Conservation (phyloP, 1,284 basidiomycete genomes). For the Pseudozyma sp. region DNA sequence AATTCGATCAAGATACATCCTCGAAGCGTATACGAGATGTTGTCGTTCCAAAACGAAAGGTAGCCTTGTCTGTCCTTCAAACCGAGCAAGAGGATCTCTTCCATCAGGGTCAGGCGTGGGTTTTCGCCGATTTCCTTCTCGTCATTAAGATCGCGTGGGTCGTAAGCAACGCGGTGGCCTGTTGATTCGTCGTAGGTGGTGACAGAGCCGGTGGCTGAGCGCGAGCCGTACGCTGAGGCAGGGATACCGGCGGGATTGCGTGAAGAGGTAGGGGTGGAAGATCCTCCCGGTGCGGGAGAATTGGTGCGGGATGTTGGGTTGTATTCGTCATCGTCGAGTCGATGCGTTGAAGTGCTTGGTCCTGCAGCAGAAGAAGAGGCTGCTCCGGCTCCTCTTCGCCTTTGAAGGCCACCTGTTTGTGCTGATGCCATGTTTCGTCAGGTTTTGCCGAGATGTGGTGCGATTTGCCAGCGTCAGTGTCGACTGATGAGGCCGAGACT, state of each 20-base stretch:
- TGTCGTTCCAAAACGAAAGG: constrained; percentile 69
- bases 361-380: constrained; percentile 21
- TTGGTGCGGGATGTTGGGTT: constrained; percentile 28
- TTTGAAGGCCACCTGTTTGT: constrained; percentile 41
- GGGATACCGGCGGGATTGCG: constrained; percentile 19
- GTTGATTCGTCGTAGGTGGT: constrained; percentile 43
- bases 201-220: constrained; percentile 49
- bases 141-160: constrained; percentile 88
- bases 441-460: neutral
- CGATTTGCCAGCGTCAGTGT: no score
- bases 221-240: constrained; percentile 31
- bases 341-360: constrained; percentile 32
- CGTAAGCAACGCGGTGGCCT: constrained; percentile 79
- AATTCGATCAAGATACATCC: constrained; percentile 68
- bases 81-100: constrained; percentile 92
- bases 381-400: constrained; percentile 37
- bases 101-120: constrained; percentile 92
- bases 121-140: constrained; percentile 80
- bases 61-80: constrained; percentile 83
- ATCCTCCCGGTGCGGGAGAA: constrained; percentile 26
- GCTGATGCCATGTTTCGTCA: constrained; percentile 26
- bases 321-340: constrained; percentile 38
- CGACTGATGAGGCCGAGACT: neutral
- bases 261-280: constrained; percentile 31
- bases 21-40: constrained; percentile 67